These are phyloP conservation scores for Carex arenaria DNA, from an alignment of 202 grass and related monocot genomes.

Conservation along the genomic window DNA sequence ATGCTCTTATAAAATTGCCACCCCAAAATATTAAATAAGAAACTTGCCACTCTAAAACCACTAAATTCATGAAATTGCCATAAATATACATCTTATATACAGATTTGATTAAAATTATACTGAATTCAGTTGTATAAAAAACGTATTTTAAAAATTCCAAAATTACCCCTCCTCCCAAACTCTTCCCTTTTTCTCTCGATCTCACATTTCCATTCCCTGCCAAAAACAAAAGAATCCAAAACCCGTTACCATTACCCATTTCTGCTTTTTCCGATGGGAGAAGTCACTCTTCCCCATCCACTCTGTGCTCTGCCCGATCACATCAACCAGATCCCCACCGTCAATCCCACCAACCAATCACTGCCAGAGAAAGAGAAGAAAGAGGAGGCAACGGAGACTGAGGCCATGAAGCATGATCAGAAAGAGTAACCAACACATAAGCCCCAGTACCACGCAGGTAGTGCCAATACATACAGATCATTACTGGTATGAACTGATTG, in stretches of 20 bases:
- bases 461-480: no score
- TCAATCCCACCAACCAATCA: neutral
- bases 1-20: no score
- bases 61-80: no score
- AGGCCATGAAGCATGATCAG: neutral
- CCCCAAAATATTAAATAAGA: no score
- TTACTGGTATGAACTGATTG: no score
- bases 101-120: no score
- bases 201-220: constrained; percentile 9
- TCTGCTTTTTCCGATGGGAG: constrained; percentile 41
- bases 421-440: neutral
- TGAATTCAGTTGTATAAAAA: no score
- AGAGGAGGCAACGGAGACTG: constrained; percentile 7
- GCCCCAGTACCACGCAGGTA: no score
- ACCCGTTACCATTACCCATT: constrained; percentile 17
- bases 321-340: neutral
- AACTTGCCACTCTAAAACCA: no score
- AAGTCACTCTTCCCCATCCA: constrained; percentile 45
- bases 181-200: neutral
- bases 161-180: no score
- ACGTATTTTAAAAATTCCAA: no score
- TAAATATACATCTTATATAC: no score
- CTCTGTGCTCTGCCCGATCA: neutral
- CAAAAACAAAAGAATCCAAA: neutral
- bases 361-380: neutral